These are phyloP conservation scores for Microcos paniculata DNA, from an alignment of 345 rosid genomes.

Conservation along the genomic window DNA sequence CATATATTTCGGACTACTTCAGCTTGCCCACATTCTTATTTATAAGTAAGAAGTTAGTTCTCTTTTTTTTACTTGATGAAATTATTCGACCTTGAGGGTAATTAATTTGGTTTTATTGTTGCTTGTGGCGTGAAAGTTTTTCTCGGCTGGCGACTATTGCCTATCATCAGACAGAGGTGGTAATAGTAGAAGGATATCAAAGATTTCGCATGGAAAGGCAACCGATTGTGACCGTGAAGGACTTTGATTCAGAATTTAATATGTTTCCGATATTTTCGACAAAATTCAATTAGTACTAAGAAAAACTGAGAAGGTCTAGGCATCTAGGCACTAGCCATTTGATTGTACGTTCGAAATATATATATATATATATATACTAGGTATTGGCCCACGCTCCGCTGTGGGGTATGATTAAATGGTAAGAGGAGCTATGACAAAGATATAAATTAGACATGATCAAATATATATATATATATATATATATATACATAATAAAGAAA, in stretches of 20 bases:
- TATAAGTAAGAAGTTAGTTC: slow-evolving; percentile 33
- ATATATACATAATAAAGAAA: no score
- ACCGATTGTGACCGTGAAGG: slow-evolving; percentile 22
- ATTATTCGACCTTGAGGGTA: not conserved
- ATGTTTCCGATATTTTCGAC: no score
- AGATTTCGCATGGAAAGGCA: slow-evolving; percentile 38
- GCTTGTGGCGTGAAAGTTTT: slow-evolving; percentile 30
- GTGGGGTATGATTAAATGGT: no score
- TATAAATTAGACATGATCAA: no score
- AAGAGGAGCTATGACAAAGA: no score
- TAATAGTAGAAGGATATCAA: slow-evolving; percentile 40
- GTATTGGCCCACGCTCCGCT: no score
- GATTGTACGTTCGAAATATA: no score
- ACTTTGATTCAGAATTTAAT: not conserved
- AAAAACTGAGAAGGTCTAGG: no score
- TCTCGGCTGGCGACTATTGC: slow-evolving; percentile 41
- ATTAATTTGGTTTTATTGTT: not conserved
- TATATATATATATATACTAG: no score
- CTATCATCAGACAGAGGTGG: slow-evolving; percentile 34
- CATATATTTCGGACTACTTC: slow-evolving; percentile 39
- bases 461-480: no score
- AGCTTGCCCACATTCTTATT: slow-evolving; percentile 46
- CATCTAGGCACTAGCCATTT: no score
- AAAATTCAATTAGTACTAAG: no score
- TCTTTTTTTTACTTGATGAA: not conserved